Base-by-base conservation (phyloP, 148 eudicot genomes). In the Heliamphora exappendiculata region DNA sequence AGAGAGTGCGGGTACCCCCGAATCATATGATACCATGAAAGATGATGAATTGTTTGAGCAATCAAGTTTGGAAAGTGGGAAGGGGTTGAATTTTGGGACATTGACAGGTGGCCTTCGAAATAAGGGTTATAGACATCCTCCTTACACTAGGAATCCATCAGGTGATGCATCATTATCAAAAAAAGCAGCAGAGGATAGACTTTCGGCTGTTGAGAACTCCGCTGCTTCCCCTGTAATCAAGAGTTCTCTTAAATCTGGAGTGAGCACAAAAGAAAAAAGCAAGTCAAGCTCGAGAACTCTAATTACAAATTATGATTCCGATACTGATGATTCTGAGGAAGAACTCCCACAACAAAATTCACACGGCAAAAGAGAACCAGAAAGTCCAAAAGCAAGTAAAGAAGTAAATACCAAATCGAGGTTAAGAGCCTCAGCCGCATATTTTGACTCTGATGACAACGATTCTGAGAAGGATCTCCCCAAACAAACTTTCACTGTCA, bases 81-180 rank as follows among this genome's bases (percentile, higher is more conserved):
- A 73, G 42, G 85, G 70, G 78, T 83, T 92, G 78, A 89, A 82
- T 66, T 79, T 88, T 77, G 88, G 85, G 54, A 58, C 78, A 26
- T 83, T 92, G 69, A 87, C 88, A 22, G 91, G 94, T 77, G 99
- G 96, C 68, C 76, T 88, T 63, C 83, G 91, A 45, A 87, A 92
- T 67, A 89, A 85, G 84, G 76, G 86, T 19, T 81, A 77, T 73
- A 77, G 24, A 60, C 81, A 3, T 54, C 86, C 88, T 7, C 88
- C 91, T 19, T 87, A 82, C 68, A 74, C 14, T 33, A 85, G 58
- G 60, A 80, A 50, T 77, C 76, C 50, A 39, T 67, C 81, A 31
- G 80, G 75, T 79, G 79, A 51, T 78, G 66, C 44, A 28, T 67
- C 86, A 57, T 76, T 88, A 26, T 72, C 80, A 24, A 71, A 31